A percentile compares a stretch with the other conserved stretches of the same genome.
Conservation (phyloP, 208 protist genomes). For the Acanthamoeba sp. region DNA sequence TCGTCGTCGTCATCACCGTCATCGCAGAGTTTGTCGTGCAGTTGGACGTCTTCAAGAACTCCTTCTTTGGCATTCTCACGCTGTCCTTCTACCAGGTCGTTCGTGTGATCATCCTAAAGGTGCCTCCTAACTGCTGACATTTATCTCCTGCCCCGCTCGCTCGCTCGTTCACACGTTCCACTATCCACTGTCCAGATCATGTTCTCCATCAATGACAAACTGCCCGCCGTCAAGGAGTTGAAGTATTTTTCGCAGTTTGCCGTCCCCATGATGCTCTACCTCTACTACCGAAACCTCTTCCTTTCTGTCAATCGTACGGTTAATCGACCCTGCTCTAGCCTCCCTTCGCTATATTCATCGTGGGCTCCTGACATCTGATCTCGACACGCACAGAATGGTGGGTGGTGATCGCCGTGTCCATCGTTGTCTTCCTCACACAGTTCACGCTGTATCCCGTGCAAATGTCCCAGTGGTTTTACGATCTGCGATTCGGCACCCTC, state of each 20-base stretch:
- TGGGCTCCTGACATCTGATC: neutral
- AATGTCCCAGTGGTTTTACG: conserved; percentile 31
- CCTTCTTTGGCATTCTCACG: neutral
- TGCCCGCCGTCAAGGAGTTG: conserved; percentile 41
- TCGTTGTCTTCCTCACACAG: neutral
- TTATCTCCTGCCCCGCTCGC: neutral
- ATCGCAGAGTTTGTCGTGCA: conserved; percentile 16
- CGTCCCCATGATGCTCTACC: conserved; percentile 48
- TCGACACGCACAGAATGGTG: neutral
- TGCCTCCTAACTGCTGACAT: neutral
- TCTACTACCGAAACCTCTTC: conserved; percentile 72
- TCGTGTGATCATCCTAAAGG: conserved; percentile 23
- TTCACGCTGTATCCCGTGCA: conserved; percentile 57
- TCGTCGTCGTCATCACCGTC: neutral
- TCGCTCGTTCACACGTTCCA: neutral
- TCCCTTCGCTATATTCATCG: neutral
- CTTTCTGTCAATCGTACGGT: conserved; percentile 39
- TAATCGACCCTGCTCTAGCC: neutral
- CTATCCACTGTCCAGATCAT: neutral
- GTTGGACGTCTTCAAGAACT: conserved; percentile 37
- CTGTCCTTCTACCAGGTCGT: neutral
- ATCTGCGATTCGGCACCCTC: conserved; percentile 12
- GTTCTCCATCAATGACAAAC: conserved; percentile 47
- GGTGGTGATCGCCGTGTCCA: conserved; percentile 31
- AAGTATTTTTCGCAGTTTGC: conserved; percentile 69